phyloP scores from a whole-genome alignment of 345 rosid species.

The Citrus mangshanensis region DNA sequence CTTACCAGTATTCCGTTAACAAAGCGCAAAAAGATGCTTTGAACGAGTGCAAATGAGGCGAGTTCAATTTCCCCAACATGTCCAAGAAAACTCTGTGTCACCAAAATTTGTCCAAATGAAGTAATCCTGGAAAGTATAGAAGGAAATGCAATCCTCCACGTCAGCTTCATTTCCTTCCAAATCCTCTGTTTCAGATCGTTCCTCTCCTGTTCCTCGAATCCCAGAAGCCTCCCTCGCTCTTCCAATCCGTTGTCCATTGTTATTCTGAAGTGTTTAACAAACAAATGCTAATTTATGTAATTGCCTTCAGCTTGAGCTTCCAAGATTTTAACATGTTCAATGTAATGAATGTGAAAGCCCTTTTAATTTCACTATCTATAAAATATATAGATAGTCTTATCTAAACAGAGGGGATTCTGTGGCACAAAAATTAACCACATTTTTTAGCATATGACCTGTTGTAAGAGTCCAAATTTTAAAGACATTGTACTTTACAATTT shows the following conservation, averaged over 20 bases:
- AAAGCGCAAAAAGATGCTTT: conserved; percentile 39
- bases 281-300: neutral
- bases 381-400: too few species aligned
- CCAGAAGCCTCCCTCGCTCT: conserved; percentile 33
- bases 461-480: too few species aligned
- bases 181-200: conserved; percentile 17
- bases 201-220: neutral
- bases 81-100: conserved; percentile 53
- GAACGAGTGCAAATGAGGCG: conserved; percentile 49
- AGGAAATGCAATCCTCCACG: conserved; percentile 59
- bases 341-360: too few species aligned
- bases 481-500: too few species aligned
- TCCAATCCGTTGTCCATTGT: conserved; percentile 15
- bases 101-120: conserved; percentile 46
- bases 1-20: conserved; percentile 42
- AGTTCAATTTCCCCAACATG: conserved; percentile 37
- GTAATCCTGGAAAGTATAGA: conserved; percentile 43
- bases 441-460: too few species aligned
- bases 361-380: too few species aligned
- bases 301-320: too few species aligned
- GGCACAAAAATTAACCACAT: too few species aligned
- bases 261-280: neutral
- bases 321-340: too few species aligned
- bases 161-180: conserved; percentile 32
- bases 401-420: too few species aligned